Percentiles rank a stretch among this genome's conserved stretches.
Evolutionary conservation across 2,329 filamentous ascomycete genomes (phyloP).

Genomic region (Aschersonia sp.): DNA sequence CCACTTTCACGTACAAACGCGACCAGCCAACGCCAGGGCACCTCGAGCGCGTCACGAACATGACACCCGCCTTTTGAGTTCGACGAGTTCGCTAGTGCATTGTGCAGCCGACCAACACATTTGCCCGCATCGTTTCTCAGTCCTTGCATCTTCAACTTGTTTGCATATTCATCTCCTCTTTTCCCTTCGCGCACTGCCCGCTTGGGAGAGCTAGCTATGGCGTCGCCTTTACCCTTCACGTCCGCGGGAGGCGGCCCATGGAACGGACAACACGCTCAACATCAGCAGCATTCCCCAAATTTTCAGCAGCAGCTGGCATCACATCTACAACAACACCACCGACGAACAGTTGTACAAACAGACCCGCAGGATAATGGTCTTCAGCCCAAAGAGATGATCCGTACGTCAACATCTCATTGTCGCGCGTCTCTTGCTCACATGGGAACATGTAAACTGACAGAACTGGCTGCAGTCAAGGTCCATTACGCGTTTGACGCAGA

Average conservation of each 20-base stretch:
- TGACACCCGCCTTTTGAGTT: constrained; percentile 22
- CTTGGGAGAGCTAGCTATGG: constrained; percentile 16
- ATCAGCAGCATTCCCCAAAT: constrained; percentile 1
- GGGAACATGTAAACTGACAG: constrained; percentile 7
- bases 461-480: constrained; percentile 59
- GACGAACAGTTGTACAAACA: too few species aligned
- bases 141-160: not conserved
- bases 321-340: not conserved
- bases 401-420: constrained; percentile 30
- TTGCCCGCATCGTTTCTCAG: not conserved
- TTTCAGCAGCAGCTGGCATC: not conserved
- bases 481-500: constrained; percentile 92
- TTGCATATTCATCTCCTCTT: not conserved
- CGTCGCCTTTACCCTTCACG: constrained; percentile 21
- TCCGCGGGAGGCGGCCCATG: constrained; percentile 9
- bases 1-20: constrained; percentile 4
- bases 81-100: constrained; percentile 5
- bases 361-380: constrained; percentile 12
- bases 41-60: constrained; percentile 18
- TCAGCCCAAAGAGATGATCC: constrained; percentile 49
- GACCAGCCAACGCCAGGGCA: not conserved
- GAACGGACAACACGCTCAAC: constrained; percentile 2
- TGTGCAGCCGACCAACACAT: not conserved
- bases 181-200: not conserved
- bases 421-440: constrained; percentile 2